These are phyloP conservation scores for Fomitopsis pulvina DNA, from an alignment of 768 basidiomycete species.

Conservation along the genomic window DNA sequence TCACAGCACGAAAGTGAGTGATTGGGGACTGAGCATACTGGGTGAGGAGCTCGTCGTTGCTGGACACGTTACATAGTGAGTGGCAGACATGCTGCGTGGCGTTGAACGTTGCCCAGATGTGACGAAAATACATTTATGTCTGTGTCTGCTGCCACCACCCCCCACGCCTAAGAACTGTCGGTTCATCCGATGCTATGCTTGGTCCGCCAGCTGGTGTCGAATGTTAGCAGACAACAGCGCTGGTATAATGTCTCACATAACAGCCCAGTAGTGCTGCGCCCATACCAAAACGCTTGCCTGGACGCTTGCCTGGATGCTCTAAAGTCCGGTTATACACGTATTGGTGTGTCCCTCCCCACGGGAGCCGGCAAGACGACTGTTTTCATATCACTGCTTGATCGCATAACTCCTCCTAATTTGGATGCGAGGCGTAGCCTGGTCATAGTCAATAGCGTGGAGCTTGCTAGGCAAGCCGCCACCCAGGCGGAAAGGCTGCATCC, in stretches of 20 bases:
- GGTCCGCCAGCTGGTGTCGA: not conserved
- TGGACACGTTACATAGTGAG: too few relatives aligned
- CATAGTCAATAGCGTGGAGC: conserved; percentile 84
- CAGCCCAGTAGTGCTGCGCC: conserved; percentile 43
- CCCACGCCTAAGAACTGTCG: too few relatives aligned
- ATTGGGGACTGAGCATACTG: too few relatives aligned
- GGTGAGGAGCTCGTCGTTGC: too few relatives aligned
- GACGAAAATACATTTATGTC: too few relatives aligned
- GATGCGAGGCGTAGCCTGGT: conserved; percentile 60
- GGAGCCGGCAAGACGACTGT: conserved; percentile 89
- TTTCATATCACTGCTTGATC: conserved; percentile 76
- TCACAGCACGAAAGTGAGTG: too few relatives aligned
- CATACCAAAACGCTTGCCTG: conserved; percentile 83
- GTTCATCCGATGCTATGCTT: conserved; percentile 14
- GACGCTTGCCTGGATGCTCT: conserved; percentile 72
- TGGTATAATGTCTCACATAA: not conserved
- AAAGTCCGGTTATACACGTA: conserved; percentile 56
- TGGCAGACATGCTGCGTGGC: too few relatives aligned
- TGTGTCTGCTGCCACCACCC: not conserved
- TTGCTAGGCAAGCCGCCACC: conserved; percentile 78
- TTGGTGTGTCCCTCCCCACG: conserved; percentile 82
- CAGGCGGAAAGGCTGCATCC: conserved; percentile 66
- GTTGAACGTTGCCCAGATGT: too few relatives aligned
- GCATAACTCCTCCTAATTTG: conserved; percentile 45
- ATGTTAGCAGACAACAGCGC: not conserved